Conservation (phyloP, 352 stramenopile species). For the Phytophthora kernoviae region DNA sequence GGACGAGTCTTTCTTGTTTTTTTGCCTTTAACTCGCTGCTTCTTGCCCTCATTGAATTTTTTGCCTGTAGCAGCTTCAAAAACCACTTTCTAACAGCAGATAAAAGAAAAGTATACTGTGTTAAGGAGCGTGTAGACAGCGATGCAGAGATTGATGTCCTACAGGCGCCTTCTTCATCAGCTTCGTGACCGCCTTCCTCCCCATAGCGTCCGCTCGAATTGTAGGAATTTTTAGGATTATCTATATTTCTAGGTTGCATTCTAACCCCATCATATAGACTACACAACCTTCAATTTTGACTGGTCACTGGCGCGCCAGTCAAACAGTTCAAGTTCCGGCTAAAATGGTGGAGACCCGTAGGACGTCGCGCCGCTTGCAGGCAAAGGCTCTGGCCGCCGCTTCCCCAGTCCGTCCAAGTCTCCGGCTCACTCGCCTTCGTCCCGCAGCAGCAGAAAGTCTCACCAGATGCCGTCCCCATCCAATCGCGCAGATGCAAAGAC, state of each 20-base stretch:
- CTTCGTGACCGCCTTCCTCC: slow-evolving; percentile 32
- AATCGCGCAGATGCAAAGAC: no score
- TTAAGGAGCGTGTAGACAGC: no score
- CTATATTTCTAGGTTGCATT: no score
- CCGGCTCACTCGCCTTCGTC: slow-evolving; percentile 6
- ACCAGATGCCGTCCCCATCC: slow-evolving; percentile 15
- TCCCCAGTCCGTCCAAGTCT: slow-evolving; percentile 22
- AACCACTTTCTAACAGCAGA: slow-evolving; percentile 31
- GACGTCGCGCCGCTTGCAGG: slow-evolving; percentile 64
- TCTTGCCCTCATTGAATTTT: slow-evolving; percentile 27
- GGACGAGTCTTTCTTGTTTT: slow-evolving; percentile 33
- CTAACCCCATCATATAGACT: no score
- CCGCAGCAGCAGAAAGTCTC: slow-evolving; percentile 3
- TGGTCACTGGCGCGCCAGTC: slow-evolving; percentile 23
- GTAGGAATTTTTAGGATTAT: neutral
- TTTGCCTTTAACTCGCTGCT: slow-evolving; percentile 18
- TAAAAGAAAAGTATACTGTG: no score
- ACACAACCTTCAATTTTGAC: neutral
- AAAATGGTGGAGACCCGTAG: slow-evolving; percentile 72
- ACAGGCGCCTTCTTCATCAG: slow-evolving; percentile 44
- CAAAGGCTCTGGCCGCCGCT: slow-evolving; percentile 28
- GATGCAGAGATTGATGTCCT: no score
- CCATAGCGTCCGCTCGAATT: slow-evolving; percentile 8
- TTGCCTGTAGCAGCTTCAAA: slow-evolving; percentile 27
- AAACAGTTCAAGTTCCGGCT: neutral